Conservation (phyloP, 2,329 filamentous ascomycete species). For the Corniculantispora saksenae region DNA sequence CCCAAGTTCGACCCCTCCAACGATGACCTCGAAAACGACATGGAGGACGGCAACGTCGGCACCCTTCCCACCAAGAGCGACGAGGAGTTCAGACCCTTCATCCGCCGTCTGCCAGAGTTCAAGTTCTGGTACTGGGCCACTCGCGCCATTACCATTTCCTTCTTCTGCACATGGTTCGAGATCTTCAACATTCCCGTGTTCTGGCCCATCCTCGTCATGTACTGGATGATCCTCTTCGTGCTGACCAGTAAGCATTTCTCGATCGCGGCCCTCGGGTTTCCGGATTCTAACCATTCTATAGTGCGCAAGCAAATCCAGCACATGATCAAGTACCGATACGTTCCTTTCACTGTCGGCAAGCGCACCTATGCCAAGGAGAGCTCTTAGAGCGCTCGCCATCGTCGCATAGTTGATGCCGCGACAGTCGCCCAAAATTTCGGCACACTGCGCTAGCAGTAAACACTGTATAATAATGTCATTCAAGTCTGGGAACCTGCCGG, state of each 20-base stretch:
- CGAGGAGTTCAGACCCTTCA: constrained; percentile 97
- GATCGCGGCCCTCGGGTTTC: neutral
- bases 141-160: constrained; percentile 78
- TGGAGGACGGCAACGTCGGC: constrained; percentile 86
- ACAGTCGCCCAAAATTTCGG: neutral
- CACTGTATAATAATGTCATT: constrained; percentile 12
- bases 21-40: constrained; percentile 85
- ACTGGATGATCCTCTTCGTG: constrained; percentile 96
- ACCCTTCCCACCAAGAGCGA: constrained; percentile 91
- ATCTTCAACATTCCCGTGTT: constrained; percentile 97
- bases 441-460: neutral
- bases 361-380: constrained; percentile 71
- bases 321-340: constrained; percentile 99
- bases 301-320: constrained; percentile 99
- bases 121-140: constrained; percentile 99
- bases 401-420: constrained; percentile 1
- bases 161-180: constrained; percentile 88
- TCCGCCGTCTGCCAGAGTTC: constrained; percentile 93
- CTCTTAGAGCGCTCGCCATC: constrained; percentile 34
- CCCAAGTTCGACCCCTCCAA: constrained; percentile 98
- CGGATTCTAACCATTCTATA: constrained; percentile 37
- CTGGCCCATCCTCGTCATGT: constrained; percentile 97
- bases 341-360: constrained; percentile 92
- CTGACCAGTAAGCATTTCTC: constrained; percentile 77
- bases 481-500: neutral